Evolutionary conservation across 1,284 basidiomycete species (phyloP), one percentile per base, ranked within the genome.

Genomic region (Leccinum griseonigrum): DNA sequence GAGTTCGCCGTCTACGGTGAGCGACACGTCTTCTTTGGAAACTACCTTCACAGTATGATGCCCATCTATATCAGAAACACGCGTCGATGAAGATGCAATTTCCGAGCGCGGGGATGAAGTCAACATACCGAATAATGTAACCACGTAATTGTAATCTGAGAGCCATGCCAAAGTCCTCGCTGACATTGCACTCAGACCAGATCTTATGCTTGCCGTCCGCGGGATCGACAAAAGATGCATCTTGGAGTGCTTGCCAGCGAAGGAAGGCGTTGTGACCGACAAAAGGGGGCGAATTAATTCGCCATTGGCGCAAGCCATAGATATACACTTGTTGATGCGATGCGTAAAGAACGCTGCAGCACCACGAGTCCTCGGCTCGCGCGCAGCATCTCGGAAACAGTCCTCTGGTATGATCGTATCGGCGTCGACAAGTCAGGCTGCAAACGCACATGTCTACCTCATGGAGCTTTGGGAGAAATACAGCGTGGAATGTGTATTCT

Each of bases 211-310:
- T 71, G 1, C 82, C 83, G 68, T 80, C 85, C 7, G 76, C 50
- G 26, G 63, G 73, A 66, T 94, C 92, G 51, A 88, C 72, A 65
- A 90, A 90, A 8, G 87, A 81, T 3, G 86, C 89, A 61, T 94
- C 92, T 71, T 95, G 92, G 6, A 94, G 76, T 1, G 92, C 92
- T 5, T 83, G 83, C 92, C 93, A 95, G 14, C 92, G 85, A 40
- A 95, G 78, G 77, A 94, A 94, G 2, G 92, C 92, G 63, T 95
- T 94, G 75, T 95, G 93, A 0, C 93, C 93, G 63, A 95, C 90
- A 69, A 94, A 94, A 26, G 1, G 92, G 92, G 0, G 92, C 90
- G 31, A 90, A 85, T 75, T 93, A 26, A 26, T 26, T 26, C 91
- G 51, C 90, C 92, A 67, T 91, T 92, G 4, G 85, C 87, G 63